These are phyloP conservation scores for Pseudogymnoascus sp. DNA, from an alignment of 2,329 filamentous ascomycete genomes.

Conservation along the genomic window DNA sequence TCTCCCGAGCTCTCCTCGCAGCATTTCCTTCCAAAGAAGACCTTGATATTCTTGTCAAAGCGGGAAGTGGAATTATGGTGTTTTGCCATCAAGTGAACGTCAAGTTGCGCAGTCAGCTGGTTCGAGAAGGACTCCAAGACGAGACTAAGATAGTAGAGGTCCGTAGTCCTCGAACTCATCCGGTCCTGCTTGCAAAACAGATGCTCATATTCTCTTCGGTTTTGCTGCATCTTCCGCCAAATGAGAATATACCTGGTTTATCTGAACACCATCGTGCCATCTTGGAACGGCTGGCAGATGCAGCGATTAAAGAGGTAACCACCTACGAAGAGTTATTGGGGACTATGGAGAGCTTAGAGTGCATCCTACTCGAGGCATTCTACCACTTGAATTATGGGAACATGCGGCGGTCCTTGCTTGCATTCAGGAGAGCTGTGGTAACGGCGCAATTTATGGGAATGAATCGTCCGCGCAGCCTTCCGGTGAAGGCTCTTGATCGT, in stretches of 20 bases:
- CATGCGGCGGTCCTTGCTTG: conserved; percentile 35
- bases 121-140: not conserved
- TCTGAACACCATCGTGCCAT: conserved; percentile 18
- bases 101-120: not conserved
- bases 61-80: not conserved
- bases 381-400: conserved; percentile 35
- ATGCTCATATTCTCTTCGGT: conserved; percentile 34
- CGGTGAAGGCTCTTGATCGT: conserved; percentile 11
- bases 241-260: conserved; percentile 12
- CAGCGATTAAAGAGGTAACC: conserved; percentile 24
- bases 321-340: conserved; percentile 33
- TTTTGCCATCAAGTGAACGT: not conserved
- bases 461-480: conserved; percentile 22
- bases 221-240: conserved; percentile 29
- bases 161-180: conserved; percentile 29
- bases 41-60: conserved; percentile 13
- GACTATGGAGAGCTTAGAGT: conserved; percentile 36
- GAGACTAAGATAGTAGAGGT: conserved; percentile 19
- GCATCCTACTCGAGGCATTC: conserved; percentile 35
- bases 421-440: conserved; percentile 32
- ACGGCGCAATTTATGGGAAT: conserved; percentile 38
- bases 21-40: conserved; percentile 20
- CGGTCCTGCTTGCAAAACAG: conserved; percentile 36
- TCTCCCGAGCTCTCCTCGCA: conserved; percentile 15
- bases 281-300: conserved; percentile 19